phyloP scores from a whole-genome alignment of 257 asterid genomes.

The Solanum chmielewskii region DNA sequence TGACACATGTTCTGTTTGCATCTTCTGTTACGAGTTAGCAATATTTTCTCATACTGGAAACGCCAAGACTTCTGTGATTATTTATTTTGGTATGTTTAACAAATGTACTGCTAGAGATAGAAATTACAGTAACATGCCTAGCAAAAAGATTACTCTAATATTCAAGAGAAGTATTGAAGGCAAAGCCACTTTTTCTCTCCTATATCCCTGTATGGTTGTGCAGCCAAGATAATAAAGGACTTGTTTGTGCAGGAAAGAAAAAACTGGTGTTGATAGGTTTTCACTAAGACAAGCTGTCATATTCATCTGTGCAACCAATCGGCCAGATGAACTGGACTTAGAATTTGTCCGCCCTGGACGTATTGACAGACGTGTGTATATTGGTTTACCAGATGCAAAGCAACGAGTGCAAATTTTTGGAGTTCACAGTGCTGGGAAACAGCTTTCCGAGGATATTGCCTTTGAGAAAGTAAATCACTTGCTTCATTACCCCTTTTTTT shows the following conservation, averaged over 20 bases:
- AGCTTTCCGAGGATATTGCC: constrained; percentile 77
- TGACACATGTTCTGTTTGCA: neutral
- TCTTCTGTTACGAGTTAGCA: neutral
- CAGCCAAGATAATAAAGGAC: neutral
- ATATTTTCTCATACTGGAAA: neutral
- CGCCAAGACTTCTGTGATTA: neutral
- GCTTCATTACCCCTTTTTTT: neutral
- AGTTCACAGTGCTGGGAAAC: constrained; percentile 90
- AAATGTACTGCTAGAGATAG: neutral
- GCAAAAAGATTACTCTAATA: neutral
- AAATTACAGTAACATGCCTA: neutral
- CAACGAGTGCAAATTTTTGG: constrained; percentile 90
- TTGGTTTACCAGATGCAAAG: constrained; percentile 92
- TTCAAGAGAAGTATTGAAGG: neutral
- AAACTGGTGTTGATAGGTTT: constrained; percentile 82
- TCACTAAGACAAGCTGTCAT: constrained; percentile 87
- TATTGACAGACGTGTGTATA: constrained; percentile 90
- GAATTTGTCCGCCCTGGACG: constrained; percentile 87
- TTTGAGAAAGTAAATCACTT: constrained; percentile 53
- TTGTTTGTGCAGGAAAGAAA: constrained; percentile 54
- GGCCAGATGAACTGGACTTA: constrained; percentile 88
- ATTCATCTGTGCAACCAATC: constrained; percentile 93
- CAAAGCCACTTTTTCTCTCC: neutral
- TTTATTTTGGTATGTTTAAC: neutral
- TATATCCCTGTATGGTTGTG: neutral